These are phyloP conservation scores for Aureobasidium pullulans DNA, from an alignment of 2,329 filamentous ascomycete genomes.

Conservation along the genomic window DNA sequence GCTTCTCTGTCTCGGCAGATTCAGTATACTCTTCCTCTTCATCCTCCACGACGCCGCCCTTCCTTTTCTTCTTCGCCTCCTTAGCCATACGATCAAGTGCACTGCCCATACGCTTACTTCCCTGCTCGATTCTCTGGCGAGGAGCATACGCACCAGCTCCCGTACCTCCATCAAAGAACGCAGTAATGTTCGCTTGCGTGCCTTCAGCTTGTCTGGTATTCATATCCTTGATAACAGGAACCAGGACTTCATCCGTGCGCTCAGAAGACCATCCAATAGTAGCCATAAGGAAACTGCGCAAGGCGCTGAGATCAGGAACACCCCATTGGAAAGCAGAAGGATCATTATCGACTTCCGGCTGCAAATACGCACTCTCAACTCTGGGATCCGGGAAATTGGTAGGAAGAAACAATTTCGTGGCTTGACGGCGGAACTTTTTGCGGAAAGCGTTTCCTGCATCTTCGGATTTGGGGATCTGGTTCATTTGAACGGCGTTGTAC, in stretches of 20 bases:
- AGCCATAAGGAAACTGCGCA: constrained; percentile 77
- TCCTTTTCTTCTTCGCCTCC: constrained; percentile 36
- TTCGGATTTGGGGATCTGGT: constrained; percentile 51
- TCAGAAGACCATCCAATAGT: constrained; percentile 92
- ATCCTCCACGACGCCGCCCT: constrained; percentile 12
- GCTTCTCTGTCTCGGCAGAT: neutral
- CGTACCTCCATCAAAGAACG: constrained; percentile 72
- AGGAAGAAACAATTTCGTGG: constrained; percentile 78
- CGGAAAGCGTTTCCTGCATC: constrained; percentile 59
- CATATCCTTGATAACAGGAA: constrained; percentile 94
- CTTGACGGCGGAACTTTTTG: constrained; percentile 80
- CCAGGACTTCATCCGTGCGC: constrained; percentile 87
- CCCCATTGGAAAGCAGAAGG: constrained; percentile 87
- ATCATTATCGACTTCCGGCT: constrained; percentile 76
- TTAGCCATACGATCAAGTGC: constrained; percentile 62
- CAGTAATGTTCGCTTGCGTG: constrained; percentile 93
- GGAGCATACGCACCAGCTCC: constrained; percentile 66
- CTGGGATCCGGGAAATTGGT: constrained; percentile 68
- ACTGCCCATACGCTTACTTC: constrained; percentile 69
- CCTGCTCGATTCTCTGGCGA: constrained; percentile 52
- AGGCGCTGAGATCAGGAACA: constrained; percentile 79
- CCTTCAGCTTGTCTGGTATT: constrained; percentile 81
- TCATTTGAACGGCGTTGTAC: constrained; percentile 72
- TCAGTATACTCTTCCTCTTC: constrained; percentile 14
- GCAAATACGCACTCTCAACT: constrained; percentile 75